Percentiles rank a stretch among this genome's conserved stretches.
Conservation (phyloP, 495 filamentous ascomycete genomes). For the Lepraria neglecta region DNA sequence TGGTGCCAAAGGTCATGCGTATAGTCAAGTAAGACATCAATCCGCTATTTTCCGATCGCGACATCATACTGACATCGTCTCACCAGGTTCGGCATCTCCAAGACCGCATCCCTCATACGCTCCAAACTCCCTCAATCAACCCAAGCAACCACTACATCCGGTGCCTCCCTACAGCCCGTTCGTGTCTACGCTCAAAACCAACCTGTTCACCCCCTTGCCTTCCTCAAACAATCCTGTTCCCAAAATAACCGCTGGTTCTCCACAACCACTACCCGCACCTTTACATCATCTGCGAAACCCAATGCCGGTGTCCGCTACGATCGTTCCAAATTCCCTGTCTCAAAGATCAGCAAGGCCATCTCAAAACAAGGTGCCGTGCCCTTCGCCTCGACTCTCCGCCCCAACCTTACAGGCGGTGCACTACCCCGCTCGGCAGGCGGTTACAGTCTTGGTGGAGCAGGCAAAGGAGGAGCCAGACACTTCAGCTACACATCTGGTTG, state of each 20-base stretch:
- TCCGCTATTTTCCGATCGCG: background rate
- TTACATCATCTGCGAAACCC: constrained; percentile 47
- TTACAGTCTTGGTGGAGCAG: constrained; percentile 66
- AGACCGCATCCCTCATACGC: constrained; percentile 55
- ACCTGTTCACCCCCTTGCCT: constrained; percentile 48
- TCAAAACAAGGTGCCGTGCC: constrained; percentile 65
- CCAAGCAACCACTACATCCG: constrained; percentile 35
- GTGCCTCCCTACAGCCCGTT: constrained; percentile 45
- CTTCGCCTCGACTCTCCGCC: constrained; percentile 84
- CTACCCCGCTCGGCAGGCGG: constrained; percentile 80
- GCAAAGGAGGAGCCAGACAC: constrained; percentile 65
- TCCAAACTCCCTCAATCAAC: constrained; percentile 52
- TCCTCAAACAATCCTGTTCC: constrained; percentile 66
- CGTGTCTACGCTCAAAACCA: constrained; percentile 46
- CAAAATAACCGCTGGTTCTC: constrained; percentile 63
- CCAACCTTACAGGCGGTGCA: constrained; percentile 85
- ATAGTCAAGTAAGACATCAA: constrained; percentile 48
- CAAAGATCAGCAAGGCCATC: constrained; percentile 59
- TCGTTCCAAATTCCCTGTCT: constrained; percentile 58
- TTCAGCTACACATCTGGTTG: constrained; percentile 84
- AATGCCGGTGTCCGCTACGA: constrained; percentile 49
- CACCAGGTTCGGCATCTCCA: constrained; percentile 56
- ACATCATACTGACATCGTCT: constrained; percentile 15
- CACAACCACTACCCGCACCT: constrained; percentile 60
- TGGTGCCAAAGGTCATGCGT: constrained; percentile 65